Evolutionary conservation across 441 rosid genomes (phyloP).

Genomic region (Mallotus japonicus): DNA sequence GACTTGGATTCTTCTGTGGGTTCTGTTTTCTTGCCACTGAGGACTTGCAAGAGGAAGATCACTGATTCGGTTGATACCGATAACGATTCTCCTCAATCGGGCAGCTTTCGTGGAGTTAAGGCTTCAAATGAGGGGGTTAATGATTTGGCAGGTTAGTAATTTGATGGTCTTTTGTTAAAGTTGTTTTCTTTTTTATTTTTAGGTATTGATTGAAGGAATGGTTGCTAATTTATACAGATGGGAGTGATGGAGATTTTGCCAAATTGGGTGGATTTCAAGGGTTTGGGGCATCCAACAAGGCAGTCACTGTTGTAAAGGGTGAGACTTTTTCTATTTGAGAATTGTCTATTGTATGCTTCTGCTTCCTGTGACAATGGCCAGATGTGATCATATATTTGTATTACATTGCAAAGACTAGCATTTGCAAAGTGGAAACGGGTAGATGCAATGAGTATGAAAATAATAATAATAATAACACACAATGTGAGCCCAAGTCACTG

Average conservation of each 20-base stretch:
- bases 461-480: too few relatives aligned
- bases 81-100: slow-evolving; percentile 20
- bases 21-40: slow-evolving; percentile 81
- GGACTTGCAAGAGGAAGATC: slow-evolving; percentile 60
- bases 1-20: slow-evolving; percentile 62
- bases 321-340: slow-evolving; percentile 4
- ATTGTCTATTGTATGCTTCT: background rate
- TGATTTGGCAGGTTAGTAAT: slow-evolving; percentile 18
- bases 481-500: too few relatives aligned
- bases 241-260: slow-evolving; percentile 9
- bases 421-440: too few relatives aligned
- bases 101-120: slow-evolving; percentile 19
- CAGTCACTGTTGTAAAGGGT: slow-evolving; percentile 42
- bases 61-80: slow-evolving; percentile 31
- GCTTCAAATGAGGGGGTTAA: slow-evolving; percentile 1
- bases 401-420: too few relatives aligned
- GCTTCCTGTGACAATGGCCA: background rate
- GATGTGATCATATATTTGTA: background rate
- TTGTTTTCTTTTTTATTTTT: background rate
- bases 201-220: background rate
- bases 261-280: slow-evolving; percentile 35
- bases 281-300: slow-evolving; percentile 38
- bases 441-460: too few relatives aligned
- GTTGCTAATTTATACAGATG: slow-evolving; percentile 14
- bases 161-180: background rate